These are phyloP conservation scores for Cladosporium phlei DNA, from an alignment of 2,329 filamentous ascomycete genomes.

Conservation along the genomic window DNA sequence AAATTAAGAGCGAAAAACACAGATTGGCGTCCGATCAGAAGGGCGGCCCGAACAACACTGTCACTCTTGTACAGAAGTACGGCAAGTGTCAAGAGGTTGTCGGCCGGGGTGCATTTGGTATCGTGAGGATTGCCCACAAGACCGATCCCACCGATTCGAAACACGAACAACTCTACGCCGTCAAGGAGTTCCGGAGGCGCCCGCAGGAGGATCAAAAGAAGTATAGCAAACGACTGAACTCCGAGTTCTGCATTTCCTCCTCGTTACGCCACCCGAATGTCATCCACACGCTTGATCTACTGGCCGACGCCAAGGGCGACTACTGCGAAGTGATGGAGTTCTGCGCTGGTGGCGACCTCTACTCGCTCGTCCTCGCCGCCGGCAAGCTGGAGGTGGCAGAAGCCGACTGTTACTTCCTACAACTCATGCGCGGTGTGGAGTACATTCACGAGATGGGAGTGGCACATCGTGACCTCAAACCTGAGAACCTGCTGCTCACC, in stretches of 20 bases:
- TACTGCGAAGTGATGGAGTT: slow-evolving; percentile 99
- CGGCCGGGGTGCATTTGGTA: slow-evolving; percentile 91
- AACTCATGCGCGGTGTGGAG: slow-evolving; percentile 97
- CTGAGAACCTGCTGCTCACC: slow-evolving; percentile 90
- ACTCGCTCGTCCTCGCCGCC: slow-evolving; percentile 84
- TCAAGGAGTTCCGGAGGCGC: slow-evolving; percentile 94
- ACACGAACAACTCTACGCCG: slow-evolving; percentile 85
- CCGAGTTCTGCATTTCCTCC: slow-evolving; percentile 97
- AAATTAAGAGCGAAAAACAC: slow-evolving; percentile 82
- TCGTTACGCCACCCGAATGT: slow-evolving; percentile 95
- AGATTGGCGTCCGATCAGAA: slow-evolving; percentile 69
- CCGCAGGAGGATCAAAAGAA: slow-evolving; percentile 95
- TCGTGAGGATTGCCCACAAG: slow-evolving; percentile 97
- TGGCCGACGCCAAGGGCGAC: slow-evolving; percentile 93
- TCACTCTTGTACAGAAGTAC: slow-evolving; percentile 89
- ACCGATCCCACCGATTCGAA: slow-evolving; percentile 71
- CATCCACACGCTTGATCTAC: slow-evolving; percentile 91
- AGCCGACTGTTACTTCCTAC: slow-evolving; percentile 98
- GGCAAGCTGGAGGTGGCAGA: slow-evolving; percentile 88
- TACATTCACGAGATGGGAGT: slow-evolving; percentile 99
- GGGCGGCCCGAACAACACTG: slow-evolving; percentile 66
- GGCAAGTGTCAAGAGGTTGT: slow-evolving; percentile 98
- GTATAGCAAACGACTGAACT: slow-evolving; percentile 94
- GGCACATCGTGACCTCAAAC: slow-evolving; percentile 92
- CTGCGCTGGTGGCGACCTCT: slow-evolving; percentile 91